These are phyloP conservation scores for Kwoniella dejecticola DNA, from an alignment of 768 basidiomycete genomes.

Conservation along the genomic window DNA sequence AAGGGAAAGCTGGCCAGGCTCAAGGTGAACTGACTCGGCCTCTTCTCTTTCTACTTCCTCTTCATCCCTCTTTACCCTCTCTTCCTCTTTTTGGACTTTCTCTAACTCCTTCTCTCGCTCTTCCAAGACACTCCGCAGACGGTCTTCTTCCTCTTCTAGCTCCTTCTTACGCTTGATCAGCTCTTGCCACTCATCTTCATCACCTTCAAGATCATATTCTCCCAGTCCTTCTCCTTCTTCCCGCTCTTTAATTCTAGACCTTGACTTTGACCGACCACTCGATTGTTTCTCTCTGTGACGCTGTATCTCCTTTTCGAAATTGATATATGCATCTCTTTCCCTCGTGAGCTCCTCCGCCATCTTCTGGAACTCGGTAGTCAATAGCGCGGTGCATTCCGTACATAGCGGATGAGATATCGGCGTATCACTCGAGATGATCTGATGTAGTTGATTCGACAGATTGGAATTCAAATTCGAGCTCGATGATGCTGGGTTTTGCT, in stretches of 20 bases:
- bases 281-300: slow-evolving; percentile 69
- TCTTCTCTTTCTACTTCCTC: slow-evolving; percentile 64
- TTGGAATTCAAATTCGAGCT: slow-evolving; percentile 7
- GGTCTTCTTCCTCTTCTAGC: slow-evolving; percentile 71
- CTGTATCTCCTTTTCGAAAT: slow-evolving; percentile 83
- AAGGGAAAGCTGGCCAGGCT: too few relatives aligned
- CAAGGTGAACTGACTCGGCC: slow-evolving; percentile 36
- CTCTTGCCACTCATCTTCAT: slow-evolving; percentile 39
- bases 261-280: slow-evolving; percentile 63
- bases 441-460: slow-evolving; percentile 44
- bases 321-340: slow-evolving; percentile 88
- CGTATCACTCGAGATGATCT: slow-evolving; percentile 51
- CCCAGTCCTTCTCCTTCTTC: slow-evolving; percentile 63
- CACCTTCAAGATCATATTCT: slow-evolving; percentile 42
- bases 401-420: slow-evolving; percentile 88
- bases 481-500: slow-evolving; percentile 1
- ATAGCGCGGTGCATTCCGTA: slow-evolving; percentile 83
- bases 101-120: slow-evolving; percentile 76
- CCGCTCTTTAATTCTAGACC: slow-evolving; percentile 55
- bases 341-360: slow-evolving; percentile 87
- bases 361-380: slow-evolving; percentile 72
- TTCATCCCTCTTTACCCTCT: slow-evolving; percentile 74
- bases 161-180: slow-evolving; percentile 68
- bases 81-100: slow-evolving; percentile 76
- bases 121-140: slow-evolving; percentile 70